These are phyloP conservation scores for Serendipita sp. DNA, from an alignment of 768 basidiomycete genomes.

Conservation along the genomic window DNA sequence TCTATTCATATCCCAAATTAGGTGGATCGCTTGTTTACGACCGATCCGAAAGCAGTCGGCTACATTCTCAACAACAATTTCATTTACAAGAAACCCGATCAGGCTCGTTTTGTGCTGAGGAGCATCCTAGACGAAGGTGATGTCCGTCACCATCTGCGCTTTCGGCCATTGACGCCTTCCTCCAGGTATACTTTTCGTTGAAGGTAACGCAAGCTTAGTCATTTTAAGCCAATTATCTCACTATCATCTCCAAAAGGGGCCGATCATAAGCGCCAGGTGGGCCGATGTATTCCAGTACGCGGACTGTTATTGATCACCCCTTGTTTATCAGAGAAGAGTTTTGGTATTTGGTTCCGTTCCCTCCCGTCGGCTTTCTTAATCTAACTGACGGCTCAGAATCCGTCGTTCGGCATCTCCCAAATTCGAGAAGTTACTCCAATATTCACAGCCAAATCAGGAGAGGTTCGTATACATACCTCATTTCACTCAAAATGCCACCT, in stretches of 20 bases:
- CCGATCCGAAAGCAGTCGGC: constrained; percentile 39
- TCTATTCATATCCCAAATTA: background rate
- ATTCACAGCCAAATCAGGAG: constrained; percentile 29
- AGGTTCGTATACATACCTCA: constrained; percentile 24
- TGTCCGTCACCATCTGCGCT: background rate
- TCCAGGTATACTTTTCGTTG: background rate
- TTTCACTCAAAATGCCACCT: background rate
- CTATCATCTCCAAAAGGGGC: background rate
- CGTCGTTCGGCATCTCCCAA: constrained; percentile 27
- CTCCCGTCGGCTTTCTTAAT: constrained; percentile 7
- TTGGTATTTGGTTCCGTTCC: constrained; percentile 9
- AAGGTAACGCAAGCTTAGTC: background rate
- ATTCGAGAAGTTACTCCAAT: constrained; percentile 7
- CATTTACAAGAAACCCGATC: constrained; percentile 44
- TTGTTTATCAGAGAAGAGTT: constrained; percentile 21
- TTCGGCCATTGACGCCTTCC: background rate
- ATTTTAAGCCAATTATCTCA: background rate
- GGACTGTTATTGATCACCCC: constrained; percentile 10
- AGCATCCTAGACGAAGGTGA: background rate
- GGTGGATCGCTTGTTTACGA: constrained; percentile 24
- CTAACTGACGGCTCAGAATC: constrained; percentile 24
- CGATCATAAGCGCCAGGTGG: background rate
- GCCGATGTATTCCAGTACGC: background rate
- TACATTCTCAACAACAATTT: constrained; percentile 43
- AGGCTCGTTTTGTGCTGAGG: constrained; percentile 12